These are phyloP conservation scores for Trametopsis cervina DNA, from an alignment of 768 basidiomycete species.

Conservation along the genomic window DNA sequence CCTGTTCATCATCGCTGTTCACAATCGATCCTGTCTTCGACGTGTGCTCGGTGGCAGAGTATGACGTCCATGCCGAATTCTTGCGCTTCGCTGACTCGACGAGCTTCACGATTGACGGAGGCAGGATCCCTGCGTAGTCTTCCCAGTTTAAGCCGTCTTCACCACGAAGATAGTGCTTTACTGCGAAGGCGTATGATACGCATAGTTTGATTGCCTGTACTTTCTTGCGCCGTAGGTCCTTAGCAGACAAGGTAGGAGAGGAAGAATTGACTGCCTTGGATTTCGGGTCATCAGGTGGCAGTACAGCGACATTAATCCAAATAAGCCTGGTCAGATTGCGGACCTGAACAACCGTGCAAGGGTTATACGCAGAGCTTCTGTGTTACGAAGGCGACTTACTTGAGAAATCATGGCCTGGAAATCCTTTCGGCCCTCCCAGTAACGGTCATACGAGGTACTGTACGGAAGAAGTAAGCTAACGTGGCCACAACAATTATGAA, in stretches of 20 bases:
- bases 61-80: conserved; percentile 29
- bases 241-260: conserved; percentile 30
- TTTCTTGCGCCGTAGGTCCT: conserved; percentile 60
- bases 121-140: conserved; percentile 64
- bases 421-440: conserved; percentile 84
- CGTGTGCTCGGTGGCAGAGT: conserved; percentile 28
- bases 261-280: conserved; percentile 42
- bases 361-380: too few relatives aligned
- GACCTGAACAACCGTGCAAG: conserved; percentile 27
- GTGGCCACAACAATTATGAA: background rate
- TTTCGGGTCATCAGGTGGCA: conserved; percentile 46
- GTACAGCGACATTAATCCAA: conserved; percentile 74
- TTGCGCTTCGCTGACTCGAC: conserved; percentile 20
- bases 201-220: conserved; percentile 61
- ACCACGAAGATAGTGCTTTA: conserved; percentile 77
- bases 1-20: conserved; percentile 9
- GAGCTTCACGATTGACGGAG: conserved; percentile 47
- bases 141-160: conserved; percentile 69
- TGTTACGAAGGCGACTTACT: too few relatives aligned
- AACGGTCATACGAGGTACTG: conserved; percentile 82
- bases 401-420: conserved; percentile 68
- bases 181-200: conserved; percentile 65
- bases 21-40: conserved; percentile 8
- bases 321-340: conserved; percentile 73
- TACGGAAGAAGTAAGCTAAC: conserved; percentile 9